A percentile compares a stretch with the other conserved stretches of the same genome.
Evolutionary conservation across 2,329 filamentous ascomycete species (phyloP).

Genomic region (Aspergillus sojae): DNA sequence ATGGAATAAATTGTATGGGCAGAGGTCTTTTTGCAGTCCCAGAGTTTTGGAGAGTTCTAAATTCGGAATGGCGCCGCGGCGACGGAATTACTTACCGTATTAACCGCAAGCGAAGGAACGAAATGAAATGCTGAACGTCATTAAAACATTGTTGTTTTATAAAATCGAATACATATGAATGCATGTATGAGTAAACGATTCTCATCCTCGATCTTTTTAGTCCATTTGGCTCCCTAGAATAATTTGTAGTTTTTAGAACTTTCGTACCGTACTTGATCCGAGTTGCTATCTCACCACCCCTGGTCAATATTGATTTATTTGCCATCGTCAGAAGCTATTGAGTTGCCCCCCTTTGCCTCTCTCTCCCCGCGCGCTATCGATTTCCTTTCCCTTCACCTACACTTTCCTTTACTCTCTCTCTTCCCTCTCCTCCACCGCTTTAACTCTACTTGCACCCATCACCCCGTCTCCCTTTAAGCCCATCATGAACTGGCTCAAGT

Average conservation of each 20-base stretch:
- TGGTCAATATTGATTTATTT: background rate
- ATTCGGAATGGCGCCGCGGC: slow-evolving; percentile 14
- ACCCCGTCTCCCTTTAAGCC: slow-evolving; percentile 29
- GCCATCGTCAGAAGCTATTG: background rate
- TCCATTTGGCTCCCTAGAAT: background rate
- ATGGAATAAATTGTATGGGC: background rate
- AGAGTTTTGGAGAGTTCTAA: slow-evolving; percentile 19
- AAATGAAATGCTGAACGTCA: slow-evolving; percentile 22
- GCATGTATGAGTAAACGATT: background rate
- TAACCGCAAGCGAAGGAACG: slow-evolving; percentile 6
- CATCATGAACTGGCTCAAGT: slow-evolving; percentile 95
- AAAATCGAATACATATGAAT: background rate
- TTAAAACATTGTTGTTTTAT: slow-evolving; percentile 6
- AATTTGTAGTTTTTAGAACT: background rate
- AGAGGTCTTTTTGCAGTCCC: slow-evolving; percentile 15
- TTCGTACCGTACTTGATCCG: background rate
- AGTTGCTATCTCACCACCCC: background rate
- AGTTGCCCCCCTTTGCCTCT: slow-evolving; percentile 17
- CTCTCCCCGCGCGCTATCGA: slow-evolving; percentile 37
- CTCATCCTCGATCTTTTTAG: background rate
- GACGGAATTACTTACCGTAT: slow-evolving; percentile 24
- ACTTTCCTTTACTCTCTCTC: slow-evolving; percentile 21
- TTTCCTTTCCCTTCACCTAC: slow-evolving; percentile 29
- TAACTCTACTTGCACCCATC: background rate
- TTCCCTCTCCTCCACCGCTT: slow-evolving; percentile 13